Evolutionary conservation across 768 basidiomycete species (phyloP), one percentile per base, ranked within the genome.

Genomic region (Kondoa malvinella): DNA sequence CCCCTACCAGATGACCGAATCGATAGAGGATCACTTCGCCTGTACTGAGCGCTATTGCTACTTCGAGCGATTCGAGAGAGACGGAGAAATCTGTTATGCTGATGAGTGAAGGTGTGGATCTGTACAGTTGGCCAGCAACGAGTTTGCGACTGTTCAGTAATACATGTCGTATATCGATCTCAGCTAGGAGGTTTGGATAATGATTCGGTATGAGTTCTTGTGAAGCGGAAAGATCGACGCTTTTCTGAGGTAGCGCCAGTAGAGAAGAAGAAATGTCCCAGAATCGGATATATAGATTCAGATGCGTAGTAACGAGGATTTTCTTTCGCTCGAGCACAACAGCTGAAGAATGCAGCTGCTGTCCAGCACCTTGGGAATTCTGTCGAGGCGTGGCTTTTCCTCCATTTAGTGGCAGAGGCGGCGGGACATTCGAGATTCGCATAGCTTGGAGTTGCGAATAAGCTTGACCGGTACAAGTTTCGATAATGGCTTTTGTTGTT

Each of bases 211-310:
- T 8, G 40, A 50, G 8, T 8, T 50, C 12, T 50, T 50, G 40
- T 8, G 40, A 8, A 50, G 40, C 8, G n/a, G n/a, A n/a, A n/a
- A n/a, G n/a, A 21, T 50, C 40, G 8, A 21, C 21, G 21, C 40
- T 50, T 50, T 50, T 8, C 21, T 68, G n/a, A 26, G 65, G 56
- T 2, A 66, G 17, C n/a, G 29, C 66, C 1, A 89, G 77, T 1
- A 89, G 79, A 31, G 86, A 85, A 2, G 84, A 81, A 66, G 87
- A 88, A 56, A 85, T 76, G 75, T 94, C 89, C 71, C 84, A 83
- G 76, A 92, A 87, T 66, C 81, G 82, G 25, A 92, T 77, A 2
- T 81, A 82, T 25, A 84, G 78, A 74, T 90, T 85, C 12, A 78
- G 77, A 73, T 87, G 84, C 66, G 79, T 79, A 0, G 86, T 86